phyloP scores from a whole-genome alignment of 1,284 basidiomycete genomes.

The Pseudozyma sp. region DNA sequence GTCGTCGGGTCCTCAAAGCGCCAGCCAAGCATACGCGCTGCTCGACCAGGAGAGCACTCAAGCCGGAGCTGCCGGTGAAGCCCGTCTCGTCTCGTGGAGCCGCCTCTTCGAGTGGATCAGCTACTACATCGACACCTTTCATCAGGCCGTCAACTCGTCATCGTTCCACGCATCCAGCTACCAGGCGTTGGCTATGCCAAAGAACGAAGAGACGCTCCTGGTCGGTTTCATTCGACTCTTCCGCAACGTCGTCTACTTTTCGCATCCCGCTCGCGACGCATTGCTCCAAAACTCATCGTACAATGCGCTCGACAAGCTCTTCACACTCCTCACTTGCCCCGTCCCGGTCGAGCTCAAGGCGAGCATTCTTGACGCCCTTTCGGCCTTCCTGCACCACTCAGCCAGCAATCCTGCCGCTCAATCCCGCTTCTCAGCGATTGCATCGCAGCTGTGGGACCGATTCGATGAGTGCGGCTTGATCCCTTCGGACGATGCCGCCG shows the following conservation, averaged over 20 bases:
- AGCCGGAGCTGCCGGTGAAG: constrained; percentile 44
- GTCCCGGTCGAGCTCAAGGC: constrained; percentile 90
- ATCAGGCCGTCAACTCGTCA: constrained; percentile 40
- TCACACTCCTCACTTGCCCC: constrained; percentile 60
- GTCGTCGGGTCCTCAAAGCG: constrained; percentile 61
- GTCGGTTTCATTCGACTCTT: constrained; percentile 85
- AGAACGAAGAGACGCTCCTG: constrained; percentile 81
- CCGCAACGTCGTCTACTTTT: constrained; percentile 81
- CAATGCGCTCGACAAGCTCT: constrained; percentile 81
- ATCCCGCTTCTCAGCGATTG: constrained; percentile 72
- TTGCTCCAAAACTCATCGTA: constrained; percentile 80
- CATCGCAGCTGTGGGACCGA: constrained; percentile 81
- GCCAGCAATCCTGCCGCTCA: constrained; percentile 19
- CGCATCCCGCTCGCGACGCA: constrained; percentile 81
- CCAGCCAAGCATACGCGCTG: constrained; percentile 62
- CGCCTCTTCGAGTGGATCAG: constrained; percentile 67
- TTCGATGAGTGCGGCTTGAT: constrained; percentile 75
- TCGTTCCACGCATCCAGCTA: constrained; percentile 46
- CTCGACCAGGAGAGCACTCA: constrained; percentile 52
- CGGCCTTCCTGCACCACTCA: constrained; percentile 75
- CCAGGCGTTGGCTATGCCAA: constrained; percentile 72
- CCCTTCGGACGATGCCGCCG: constrained; percentile 24
- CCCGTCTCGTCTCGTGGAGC: constrained; percentile 63
- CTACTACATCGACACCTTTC: constrained; percentile 65
- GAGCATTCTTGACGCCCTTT: constrained; percentile 82